Conservation (phyloP, 345 rosid genomes). For the Corchorus olitorius region DNA sequence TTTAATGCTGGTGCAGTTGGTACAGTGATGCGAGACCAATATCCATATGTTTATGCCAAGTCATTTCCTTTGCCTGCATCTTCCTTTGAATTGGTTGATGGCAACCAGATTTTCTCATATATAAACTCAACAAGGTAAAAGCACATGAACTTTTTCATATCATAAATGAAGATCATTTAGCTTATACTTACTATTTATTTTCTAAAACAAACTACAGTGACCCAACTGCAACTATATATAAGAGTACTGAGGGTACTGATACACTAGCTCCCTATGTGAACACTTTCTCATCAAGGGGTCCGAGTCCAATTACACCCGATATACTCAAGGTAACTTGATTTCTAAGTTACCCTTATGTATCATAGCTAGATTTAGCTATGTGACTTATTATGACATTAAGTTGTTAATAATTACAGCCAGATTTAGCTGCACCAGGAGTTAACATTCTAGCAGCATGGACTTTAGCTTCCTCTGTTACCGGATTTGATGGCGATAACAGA, state of each 20-base stretch:
- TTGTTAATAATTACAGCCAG: slow-evolving; percentile 41
- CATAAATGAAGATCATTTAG: too few relatives aligned
- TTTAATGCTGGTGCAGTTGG: neutral
- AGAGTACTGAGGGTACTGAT: neutral
- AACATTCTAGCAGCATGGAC: slow-evolving; percentile 57
- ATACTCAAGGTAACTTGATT: slow-evolving; percentile 43
- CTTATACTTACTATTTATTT: neutral
- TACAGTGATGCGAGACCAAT: neutral
- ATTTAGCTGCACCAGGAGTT: slow-evolving; percentile 55
- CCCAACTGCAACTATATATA: neutral
- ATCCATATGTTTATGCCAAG: neutral
- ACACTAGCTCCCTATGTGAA: slow-evolving; percentile 30
- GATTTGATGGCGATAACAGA: slow-evolving; percentile 30
- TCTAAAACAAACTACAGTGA: neutral
- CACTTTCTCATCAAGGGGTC: slow-evolving; percentile 55
- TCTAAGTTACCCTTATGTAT: too few relatives aligned
- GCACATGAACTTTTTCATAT: too few relatives aligned
- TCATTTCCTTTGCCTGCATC: neutral
- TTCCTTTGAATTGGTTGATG: neutral
- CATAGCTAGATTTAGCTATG: too few relatives aligned
- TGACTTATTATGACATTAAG: neutral
- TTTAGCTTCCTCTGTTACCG: slow-evolving; percentile 7
- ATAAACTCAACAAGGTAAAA: neutral
- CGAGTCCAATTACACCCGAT: slow-evolving; percentile 44
- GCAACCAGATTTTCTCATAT: neutral